phyloP scores from a whole-genome alignment of 1,139 yeast genomes.

The Dujonia santamariae region DNA sequence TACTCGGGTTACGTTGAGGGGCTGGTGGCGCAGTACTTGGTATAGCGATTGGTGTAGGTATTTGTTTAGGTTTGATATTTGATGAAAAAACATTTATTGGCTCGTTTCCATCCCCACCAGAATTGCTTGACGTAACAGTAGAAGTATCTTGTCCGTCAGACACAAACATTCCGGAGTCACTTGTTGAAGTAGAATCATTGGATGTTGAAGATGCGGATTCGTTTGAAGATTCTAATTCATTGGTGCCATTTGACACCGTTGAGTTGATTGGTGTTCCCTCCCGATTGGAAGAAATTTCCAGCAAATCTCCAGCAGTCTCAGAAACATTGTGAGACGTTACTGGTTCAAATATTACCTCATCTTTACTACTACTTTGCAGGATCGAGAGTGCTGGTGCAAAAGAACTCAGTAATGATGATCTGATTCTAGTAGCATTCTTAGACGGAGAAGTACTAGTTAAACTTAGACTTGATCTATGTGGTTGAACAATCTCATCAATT shows the following conservation, averaged over 20 bases:
- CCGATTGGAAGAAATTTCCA: background rate
- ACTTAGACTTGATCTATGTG: constrained; percentile 3
- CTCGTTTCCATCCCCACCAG: too few species aligned
- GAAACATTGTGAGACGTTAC: background rate
- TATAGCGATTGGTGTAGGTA: too few species aligned
- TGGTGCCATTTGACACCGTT: constrained; percentile 1
- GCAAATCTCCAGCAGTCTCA: background rate
- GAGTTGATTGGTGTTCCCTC: constrained; percentile 1
- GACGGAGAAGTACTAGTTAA: background rate
- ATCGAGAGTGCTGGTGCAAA: constrained; percentile 20
- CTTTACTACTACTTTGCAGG: too few species aligned
- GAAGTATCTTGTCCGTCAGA: constrained; percentile 3
- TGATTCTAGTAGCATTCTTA: constrained; percentile 10
- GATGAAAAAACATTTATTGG: too few species aligned
- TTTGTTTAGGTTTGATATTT: too few species aligned
- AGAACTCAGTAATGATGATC: constrained; percentile 23
- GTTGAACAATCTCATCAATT: constrained; percentile 4
- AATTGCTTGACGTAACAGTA: background rate
- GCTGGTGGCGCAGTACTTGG: too few species aligned
- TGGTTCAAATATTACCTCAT: background rate
- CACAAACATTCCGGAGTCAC: constrained; percentile 1
- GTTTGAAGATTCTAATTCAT: constrained; percentile 10
- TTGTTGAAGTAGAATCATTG: constrained; percentile 4
- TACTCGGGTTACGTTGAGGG: too few species aligned
- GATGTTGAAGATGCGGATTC: constrained; percentile 6